Conservation (phyloP, 768 basidiomycete species). For the Pisolithus sp. region DNA sequence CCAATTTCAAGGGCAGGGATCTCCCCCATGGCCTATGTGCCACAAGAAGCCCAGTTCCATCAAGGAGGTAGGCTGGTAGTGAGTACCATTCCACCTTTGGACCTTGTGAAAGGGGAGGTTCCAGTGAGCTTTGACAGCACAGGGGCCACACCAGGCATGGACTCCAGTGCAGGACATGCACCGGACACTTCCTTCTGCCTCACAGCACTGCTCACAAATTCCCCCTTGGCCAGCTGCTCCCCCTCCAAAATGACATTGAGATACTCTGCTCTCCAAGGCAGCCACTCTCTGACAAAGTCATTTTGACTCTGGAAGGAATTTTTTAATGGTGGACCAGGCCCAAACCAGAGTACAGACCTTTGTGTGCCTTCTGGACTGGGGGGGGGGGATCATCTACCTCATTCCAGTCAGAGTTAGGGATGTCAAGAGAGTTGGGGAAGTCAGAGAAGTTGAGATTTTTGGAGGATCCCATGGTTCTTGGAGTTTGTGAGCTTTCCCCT, state of each 20-base stretch:
- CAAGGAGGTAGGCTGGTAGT: slow-evolving; percentile 9
- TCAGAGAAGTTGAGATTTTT: neutral
- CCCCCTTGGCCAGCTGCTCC: neutral
- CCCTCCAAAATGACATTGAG: neutral
- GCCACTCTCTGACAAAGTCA: slow-evolving; percentile 1
- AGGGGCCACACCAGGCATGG: neutral
- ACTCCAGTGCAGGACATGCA: neutral
- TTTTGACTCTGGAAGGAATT: slow-evolving; percentile 2
- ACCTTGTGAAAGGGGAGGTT: slow-evolving; percentile 13
- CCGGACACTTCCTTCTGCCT: neutral
- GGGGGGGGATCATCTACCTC: too few species aligned
- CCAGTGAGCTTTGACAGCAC: neutral
- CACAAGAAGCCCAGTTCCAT: slow-evolving; percentile 15
- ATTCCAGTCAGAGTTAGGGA: too few species aligned
- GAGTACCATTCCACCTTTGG: slow-evolving; percentile 15
- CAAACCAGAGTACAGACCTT: too few species aligned
- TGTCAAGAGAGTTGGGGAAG: too few species aligned
- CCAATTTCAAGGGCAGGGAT: slow-evolving; percentile 8
- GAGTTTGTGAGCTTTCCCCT: neutral
- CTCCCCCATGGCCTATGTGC: slow-evolving; percentile 17
- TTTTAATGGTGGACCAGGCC: too few species aligned
- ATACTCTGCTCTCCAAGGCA: neutral
- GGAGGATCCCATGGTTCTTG: neutral
- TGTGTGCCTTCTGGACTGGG: too few species aligned
- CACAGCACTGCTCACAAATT: neutral